Conservation (phyloP, 192 early-diverging fungal species). For the Umbelopsis isabellina region DNA sequence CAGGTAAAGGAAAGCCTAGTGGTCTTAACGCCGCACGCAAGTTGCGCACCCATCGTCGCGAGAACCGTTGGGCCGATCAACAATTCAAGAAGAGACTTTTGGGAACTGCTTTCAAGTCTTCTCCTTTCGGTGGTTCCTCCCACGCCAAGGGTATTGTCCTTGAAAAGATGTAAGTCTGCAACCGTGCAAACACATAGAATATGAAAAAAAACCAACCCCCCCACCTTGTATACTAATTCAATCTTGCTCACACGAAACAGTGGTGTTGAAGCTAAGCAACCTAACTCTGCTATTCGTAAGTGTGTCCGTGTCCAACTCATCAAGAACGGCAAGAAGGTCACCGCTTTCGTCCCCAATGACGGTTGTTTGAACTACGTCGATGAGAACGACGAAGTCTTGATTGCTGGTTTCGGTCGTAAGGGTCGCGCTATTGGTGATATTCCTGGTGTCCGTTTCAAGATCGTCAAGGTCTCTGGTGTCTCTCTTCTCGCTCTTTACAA, state of each 20-base stretch:
- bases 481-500: constrained; percentile 97
- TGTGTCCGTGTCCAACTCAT: constrained; percentile 99
- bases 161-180: constrained; percentile 90
- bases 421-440: constrained; percentile 99
- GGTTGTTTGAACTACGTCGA: constrained; percentile 99
- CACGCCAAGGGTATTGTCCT: constrained; percentile 99
- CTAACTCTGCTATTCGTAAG: constrained; percentile 99
- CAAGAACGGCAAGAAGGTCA: constrained; percentile 99
- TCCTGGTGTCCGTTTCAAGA: constrained; percentile 99
- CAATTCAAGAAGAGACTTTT: constrained; percentile 98
- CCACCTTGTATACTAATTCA: background rate
- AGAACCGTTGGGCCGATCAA: constrained; percentile 99
- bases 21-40: constrained; percentile 99
- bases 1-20: constrained; percentile 90
- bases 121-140: constrained; percentile 98
- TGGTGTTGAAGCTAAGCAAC: constrained; percentile 99
- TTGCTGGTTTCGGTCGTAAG: constrained; percentile 99
- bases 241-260: constrained; percentile 36
- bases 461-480: constrained; percentile 99
- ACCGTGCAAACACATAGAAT: background rate
- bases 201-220: too few relatives aligned
- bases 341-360: constrained; percentile 99
- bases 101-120: constrained; percentile 96
- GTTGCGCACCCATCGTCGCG: constrained; percentile 95
- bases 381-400: constrained; percentile 99